phyloP scores from a whole-genome alignment of 352 stramenopile genomes.

The Phytophthora chlamydospora region DNA sequence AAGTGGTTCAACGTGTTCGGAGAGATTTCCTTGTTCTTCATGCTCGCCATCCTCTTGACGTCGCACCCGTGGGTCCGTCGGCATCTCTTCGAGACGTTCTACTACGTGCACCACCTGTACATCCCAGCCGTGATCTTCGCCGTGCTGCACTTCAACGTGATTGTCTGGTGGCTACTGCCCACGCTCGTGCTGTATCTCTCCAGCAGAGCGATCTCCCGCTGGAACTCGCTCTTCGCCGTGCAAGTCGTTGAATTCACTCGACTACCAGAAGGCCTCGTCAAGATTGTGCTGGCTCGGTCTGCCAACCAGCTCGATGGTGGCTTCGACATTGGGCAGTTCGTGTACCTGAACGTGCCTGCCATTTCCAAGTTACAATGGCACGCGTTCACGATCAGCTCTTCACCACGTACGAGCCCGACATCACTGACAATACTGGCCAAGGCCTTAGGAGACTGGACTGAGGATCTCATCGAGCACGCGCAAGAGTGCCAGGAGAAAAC shows the following conservation, averaged over 20 bases:
- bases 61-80: conserved; percentile 62
- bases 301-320: conserved; percentile 18
- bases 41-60: conserved; percentile 44
- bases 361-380: conserved; percentile 73
- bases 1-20: conserved; percentile 73
- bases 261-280: conserved; percentile 47
- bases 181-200: conserved; percentile 61
- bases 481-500: conserved; percentile 34
- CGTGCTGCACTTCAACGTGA: conserved; percentile 54
- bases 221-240: conserved; percentile 45
- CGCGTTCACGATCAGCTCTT: conserved; percentile 64
- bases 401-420: conserved; percentile 36
- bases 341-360: conserved; percentile 60
- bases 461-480: conserved; percentile 44
- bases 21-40: conserved; percentile 55
- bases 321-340: conserved; percentile 60
- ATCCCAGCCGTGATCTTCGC: conserved; percentile 52
- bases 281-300: conserved; percentile 47
- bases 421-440: conserved; percentile 61
- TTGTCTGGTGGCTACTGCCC: conserved; percentile 59
- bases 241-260: conserved; percentile 39
- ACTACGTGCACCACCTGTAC: conserved; percentile 65
- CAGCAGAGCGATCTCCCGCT: conserved; percentile 51
- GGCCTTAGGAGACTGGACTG: conserved; percentile 55
- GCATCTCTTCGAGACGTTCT: conserved; percentile 58